A percentile compares a stretch with the other conserved stretches of the same genome.
These are phyloP conservation scores for Pythium sp. DNA, from an alignment of 352 stramenopile genomes.

Conservation along the genomic window DNA sequence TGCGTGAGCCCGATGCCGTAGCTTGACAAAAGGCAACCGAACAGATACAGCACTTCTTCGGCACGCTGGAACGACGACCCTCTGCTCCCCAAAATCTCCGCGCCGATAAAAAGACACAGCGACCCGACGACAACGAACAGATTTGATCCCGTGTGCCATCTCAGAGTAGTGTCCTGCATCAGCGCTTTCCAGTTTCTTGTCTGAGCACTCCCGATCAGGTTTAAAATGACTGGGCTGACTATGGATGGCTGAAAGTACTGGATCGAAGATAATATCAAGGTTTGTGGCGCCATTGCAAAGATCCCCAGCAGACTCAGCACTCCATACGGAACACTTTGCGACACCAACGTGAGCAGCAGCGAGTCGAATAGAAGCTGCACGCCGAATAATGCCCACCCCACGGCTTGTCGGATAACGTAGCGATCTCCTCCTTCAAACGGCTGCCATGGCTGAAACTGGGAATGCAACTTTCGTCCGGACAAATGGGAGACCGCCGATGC, in stretches of 20 bases:
- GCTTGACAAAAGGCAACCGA: constrained; percentile 37
- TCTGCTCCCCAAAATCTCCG: constrained; percentile 28
- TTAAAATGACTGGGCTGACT: not conserved
- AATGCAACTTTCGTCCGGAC: constrained; percentile 26
- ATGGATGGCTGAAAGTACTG: constrained; percentile 23
- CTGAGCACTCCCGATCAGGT: not conserved
- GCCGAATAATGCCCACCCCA: constrained; percentile 52
- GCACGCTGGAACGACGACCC: constrained; percentile 25
- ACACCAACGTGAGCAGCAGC: constrained; percentile 31
- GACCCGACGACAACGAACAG: constrained; percentile 29
- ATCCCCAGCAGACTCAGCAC: constrained; percentile 32
- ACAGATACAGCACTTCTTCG: constrained; percentile 46
- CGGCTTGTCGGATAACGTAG: constrained; percentile 46
- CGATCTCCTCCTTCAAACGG: constrained; percentile 46
- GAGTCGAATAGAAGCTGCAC: constrained; percentile 53
- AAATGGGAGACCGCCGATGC: constrained; percentile 31
- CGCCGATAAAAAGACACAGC: constrained; percentile 28
- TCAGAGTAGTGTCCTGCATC: constrained; percentile 22
- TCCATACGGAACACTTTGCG: constrained; percentile 24
- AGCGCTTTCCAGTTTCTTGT: constrained; percentile 20
- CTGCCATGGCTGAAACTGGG: constrained; percentile 36
- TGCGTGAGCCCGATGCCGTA: constrained; percentile 39
- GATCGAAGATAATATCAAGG: constrained; percentile 40
- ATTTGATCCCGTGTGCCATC: constrained; percentile 29
- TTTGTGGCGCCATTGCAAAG: constrained; percentile 33